Evolutionary conservation across 192 early-diverging fungal species (phyloP).

Genomic region (Coemansia guatemalensis): DNA sequence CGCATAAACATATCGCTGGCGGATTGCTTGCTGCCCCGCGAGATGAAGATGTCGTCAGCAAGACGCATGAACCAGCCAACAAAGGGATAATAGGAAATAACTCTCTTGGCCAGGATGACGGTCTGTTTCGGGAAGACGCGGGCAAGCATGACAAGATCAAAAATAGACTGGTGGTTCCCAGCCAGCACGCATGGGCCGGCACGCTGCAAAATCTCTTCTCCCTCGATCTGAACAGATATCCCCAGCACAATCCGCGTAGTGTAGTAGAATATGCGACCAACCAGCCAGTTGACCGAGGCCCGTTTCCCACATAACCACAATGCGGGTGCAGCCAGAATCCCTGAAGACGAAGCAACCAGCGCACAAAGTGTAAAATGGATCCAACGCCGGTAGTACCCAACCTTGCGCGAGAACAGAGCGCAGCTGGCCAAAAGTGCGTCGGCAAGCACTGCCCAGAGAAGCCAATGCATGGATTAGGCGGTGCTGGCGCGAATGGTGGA

Average conservation of each 20-base stretch:
- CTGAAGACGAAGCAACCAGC: slow-evolving; percentile 51
- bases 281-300: slow-evolving; percentile 64
- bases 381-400: slow-evolving; percentile 24
- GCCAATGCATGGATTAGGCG: slow-evolving; percentile 38
- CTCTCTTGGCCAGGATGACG: slow-evolving; percentile 72
- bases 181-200: slow-evolving; percentile 66
- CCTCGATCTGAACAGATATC: slow-evolving; percentile 60
- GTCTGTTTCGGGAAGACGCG: slow-evolving; percentile 69
- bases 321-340: slow-evolving; percentile 56
- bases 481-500: too few species aligned
- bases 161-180: slow-evolving; percentile 83
- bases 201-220: slow-evolving; percentile 54
- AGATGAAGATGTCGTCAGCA: slow-evolving; percentile 86
- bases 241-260: slow-evolving; percentile 57
- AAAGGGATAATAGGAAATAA: slow-evolving; percentile 72
- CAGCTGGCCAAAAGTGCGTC: slow-evolving; percentile 29
- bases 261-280: slow-evolving; percentile 59
- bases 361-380: slow-evolving; percentile 37
- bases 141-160: slow-evolving; percentile 77
- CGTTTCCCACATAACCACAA: slow-evolving; percentile 59
- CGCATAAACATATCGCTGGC: slow-evolving; percentile 80
- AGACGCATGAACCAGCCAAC: slow-evolving; percentile 72
- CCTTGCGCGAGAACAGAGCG: slow-evolving; percentile 34
- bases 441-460: slow-evolving; percentile 25
- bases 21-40: slow-evolving; percentile 77